Conservation (phyloP, 139 green algal species). For the Dunaliella primolecta region DNA sequence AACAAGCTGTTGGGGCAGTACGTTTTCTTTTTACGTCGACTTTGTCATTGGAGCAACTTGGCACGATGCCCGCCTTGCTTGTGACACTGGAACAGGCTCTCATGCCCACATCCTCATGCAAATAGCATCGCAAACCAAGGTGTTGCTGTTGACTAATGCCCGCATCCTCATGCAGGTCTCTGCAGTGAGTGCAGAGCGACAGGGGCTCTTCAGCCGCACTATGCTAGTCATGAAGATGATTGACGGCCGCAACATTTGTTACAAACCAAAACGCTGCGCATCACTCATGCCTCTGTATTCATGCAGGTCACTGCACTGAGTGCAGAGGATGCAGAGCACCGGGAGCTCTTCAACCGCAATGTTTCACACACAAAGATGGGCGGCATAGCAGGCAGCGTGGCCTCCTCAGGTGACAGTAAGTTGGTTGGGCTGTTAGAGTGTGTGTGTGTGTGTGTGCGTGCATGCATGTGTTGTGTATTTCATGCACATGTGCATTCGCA, state of each 20-base stretch:
- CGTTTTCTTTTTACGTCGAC: too few relatives aligned
- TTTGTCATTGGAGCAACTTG: too few relatives aligned
- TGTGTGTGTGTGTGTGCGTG: constrained; percentile 11
- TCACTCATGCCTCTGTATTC: neutral
- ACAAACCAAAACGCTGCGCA: too few relatives aligned
- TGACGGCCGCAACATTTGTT: too few relatives aligned
- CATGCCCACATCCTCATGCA: too few relatives aligned
- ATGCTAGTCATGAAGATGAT: neutral
- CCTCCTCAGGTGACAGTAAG: neutral
- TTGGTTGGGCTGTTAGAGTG: neutral
- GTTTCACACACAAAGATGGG: constrained; percentile 50
- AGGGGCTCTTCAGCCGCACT: neutral
- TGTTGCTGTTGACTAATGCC: too few relatives aligned
- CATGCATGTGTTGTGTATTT: neutral
- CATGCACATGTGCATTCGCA: too few relatives aligned
- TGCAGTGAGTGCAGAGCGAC: neutral
- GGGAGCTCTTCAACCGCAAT: constrained; percentile 74
- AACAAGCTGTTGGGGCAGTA: too few relatives aligned
- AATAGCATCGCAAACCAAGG: too few relatives aligned
- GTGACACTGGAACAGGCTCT: too few relatives aligned
- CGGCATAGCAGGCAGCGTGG: constrained; percentile 13
- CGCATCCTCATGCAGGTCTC: neutral
- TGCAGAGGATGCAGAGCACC: constrained; percentile 60
- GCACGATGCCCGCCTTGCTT: too few relatives aligned
- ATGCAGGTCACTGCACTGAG: constrained; percentile 59